Evolutionary conservation across 2,329 filamentous ascomycete genomes (phyloP), one percentile per base, ranked within the genome.

Genomic region (Penicillium capsulatum): DNA sequence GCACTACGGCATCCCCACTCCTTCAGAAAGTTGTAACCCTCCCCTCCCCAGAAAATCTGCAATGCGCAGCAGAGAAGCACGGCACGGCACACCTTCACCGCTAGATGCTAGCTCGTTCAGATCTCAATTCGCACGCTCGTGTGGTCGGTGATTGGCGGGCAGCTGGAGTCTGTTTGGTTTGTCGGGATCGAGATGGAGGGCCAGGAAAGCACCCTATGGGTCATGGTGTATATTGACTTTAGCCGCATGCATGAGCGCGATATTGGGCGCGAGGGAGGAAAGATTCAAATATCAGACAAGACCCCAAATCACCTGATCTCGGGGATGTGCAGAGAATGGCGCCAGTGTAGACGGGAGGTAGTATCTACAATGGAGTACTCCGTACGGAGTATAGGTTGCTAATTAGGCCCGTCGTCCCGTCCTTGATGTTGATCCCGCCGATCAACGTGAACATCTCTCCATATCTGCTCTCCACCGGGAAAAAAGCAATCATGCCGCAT

Each of bases 21-120:
- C n/a, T n/a, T n/a, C n/a, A n/a, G n/a, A n/a, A n/a, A n/a, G n/a
- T n/a, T n/a, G n/a, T n/a, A n/a, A n/a, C n/a, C n/a, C n/a, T n/a
- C n/a, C n/a, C n/a, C n/a, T n/a, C n/a, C n/a, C n/a, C n/a, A n/a
- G n/a, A n/a, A n/a, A n/a, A n/a, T n/a, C n/a, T n/a, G n/a, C n/a
- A n/a, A n/a, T n/a, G n/a, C n/a, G n/a, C n/a, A n/a, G n/a, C n/a
- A 34, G 36, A 29, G 34, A 24, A 40, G 30, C 32, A 48, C 36
- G 37, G 30, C 32, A 48, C 36, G 37, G 38, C 43, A 44, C 16
- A 44, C 38, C 45, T 46, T 50, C 52, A 55, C 52, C 52, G 52
- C 52, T 51, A 55, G 32, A 53, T 55, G 49, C 17, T 33, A 31
- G 28, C 31, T 19, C 27, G 39, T 46, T 33, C 26, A 30, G 38